A percentile compares a stretch with the other conserved stretches of the same genome.
These are phyloP conservation scores for Metschnikowia lochheadii DNA, from an alignment of 805 yeast genomes.

Conservation along the genomic window DNA sequence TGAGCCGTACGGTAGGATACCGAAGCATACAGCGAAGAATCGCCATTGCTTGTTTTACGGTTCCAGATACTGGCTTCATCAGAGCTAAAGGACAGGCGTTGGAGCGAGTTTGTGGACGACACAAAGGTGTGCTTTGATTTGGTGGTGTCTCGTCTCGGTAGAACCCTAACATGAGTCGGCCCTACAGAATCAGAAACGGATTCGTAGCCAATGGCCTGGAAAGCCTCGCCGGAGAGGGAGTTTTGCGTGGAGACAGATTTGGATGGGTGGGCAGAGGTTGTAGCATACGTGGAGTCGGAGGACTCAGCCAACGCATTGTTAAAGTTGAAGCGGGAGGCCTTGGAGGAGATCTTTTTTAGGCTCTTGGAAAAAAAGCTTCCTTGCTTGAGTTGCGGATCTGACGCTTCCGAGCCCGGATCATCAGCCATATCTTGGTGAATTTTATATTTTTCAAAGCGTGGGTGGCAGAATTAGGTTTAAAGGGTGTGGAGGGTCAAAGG, in stretches of 20 bases:
- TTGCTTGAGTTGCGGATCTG: background rate
- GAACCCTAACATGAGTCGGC: slow-evolving; percentile 26
- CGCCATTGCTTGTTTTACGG: background rate
- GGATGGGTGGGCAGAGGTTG: slow-evolving; percentile 6
- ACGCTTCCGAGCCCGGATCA: slow-evolving; percentile 2
- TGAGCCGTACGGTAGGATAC: slow-evolving; percentile 1
- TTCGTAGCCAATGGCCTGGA: slow-evolving; percentile 39
- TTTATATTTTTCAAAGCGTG: background rate
- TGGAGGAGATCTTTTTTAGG: slow-evolving; percentile 27
- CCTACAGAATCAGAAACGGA: slow-evolving; percentile 23
- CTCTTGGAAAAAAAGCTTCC: slow-evolving; percentile 24
- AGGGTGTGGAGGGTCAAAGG: background rate
- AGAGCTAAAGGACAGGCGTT: slow-evolving; percentile 8
- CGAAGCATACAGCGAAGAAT: background rate
- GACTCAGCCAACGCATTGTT: slow-evolving; percentile 5
- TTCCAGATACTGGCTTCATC: slow-evolving; percentile 3
- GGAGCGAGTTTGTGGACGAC: slow-evolving; percentile 4
- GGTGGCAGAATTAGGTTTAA: background rate
- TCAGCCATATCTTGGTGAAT: slow-evolving; percentile 5
- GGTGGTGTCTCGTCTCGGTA: slow-evolving; percentile 10
- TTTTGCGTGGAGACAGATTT: background rate
- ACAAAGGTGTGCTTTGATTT: slow-evolving; percentile 5
- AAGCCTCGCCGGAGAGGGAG: slow-evolving; percentile 12
- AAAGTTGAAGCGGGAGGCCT: slow-evolving; percentile 25
- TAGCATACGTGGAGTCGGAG: background rate